These are phyloP conservation scores for Trifolium repens DNA, from an alignment of 306 rosid species.

Conservation along the genomic window DNA sequence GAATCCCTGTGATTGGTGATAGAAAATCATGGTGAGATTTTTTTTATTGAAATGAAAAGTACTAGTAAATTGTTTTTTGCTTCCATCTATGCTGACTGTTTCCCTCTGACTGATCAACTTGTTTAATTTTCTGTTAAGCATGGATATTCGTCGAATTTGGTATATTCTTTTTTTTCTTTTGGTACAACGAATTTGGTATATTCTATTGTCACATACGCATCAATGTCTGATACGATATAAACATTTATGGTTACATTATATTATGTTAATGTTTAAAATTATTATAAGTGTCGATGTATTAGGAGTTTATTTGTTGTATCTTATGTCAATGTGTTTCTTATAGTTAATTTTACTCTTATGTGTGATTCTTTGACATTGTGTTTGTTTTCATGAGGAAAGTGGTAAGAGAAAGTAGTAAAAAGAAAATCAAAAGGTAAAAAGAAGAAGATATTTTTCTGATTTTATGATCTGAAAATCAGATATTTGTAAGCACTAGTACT, in stretches of 20 bases:
- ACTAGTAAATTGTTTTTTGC: not conserved
- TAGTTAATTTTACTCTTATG: not conserved
- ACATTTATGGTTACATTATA: no score
- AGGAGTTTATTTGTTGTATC: not conserved
- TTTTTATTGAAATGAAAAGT: not conserved
- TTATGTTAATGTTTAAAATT: no score
- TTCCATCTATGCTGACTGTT: not conserved
- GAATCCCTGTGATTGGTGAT: slow-evolving; percentile 16
- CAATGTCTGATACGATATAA: no score
- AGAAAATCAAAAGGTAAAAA: not conserved
- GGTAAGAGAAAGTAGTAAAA: not conserved
- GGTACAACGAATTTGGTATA: no score
- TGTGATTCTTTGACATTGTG: not conserved
- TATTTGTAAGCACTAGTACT: not conserved
- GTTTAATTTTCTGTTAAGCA: not conserved
- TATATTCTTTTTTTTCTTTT: no score
- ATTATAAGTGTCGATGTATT: no score
- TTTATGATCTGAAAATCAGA: not conserved
- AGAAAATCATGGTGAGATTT: slow-evolving; percentile 19
- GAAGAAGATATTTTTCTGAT: not conserved
- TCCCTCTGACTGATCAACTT: not conserved
- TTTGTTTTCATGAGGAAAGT: not conserved
- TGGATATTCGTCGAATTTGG: no score
- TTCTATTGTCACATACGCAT: no score
- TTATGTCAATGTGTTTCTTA: no score